Evolutionary conservation across 768 basidiomycete species (phyloP), one percentile per base, ranked within the genome.

Genomic region (Cystofilobasidium macerans): DNA sequence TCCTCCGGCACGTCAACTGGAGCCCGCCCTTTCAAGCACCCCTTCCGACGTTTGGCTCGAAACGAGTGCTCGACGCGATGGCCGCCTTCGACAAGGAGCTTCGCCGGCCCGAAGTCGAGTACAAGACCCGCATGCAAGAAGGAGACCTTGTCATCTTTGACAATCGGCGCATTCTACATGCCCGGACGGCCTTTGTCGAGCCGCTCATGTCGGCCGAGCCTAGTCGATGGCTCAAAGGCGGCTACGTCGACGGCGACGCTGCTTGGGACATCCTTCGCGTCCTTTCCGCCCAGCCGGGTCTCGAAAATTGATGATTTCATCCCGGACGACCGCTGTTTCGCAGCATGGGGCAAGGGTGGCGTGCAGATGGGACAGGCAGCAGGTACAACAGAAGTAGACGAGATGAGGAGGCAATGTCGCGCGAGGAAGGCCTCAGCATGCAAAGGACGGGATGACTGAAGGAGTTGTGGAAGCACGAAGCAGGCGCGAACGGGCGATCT

Each of bases 21-120:
- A 86, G 88, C 1, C 94, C 94, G 0, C 93, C 92, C 0, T 98
- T 97, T 81, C 91, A 94, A 77, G 91, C 87, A 0, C 86, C 89
- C 12, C 53, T 60, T 12, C 24, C 18, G n/a, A 13, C 40, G 20
- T 68, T 24, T 86, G 88, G 5, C 1, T 30, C 11, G 28, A 2
- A 2, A 16, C 28, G 9, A 20, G n/a, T 48, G 35, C 48, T 67
- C 48, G 61, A 67, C 6, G 59, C 60, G 14, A 77, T 97, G 3
- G 69, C 73, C 3, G 74, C 76, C 20, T 97, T 91, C 70, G 81
- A 84, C 2, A 71, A 75, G 0, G 70, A 85, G 16, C 73, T 92
- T 2, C 51, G 30, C 11, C 5, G 28, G 26, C 28, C 51, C 28
- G 51, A 54, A 3, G 28, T 54, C 30, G 28, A 32, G 51, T 32